A percentile compares a stretch with the other conserved stretches of the same genome.
Evolutionary conservation across 345 rosid genomes (phyloP).

Genomic region (Pugionium cornutum): DNA sequence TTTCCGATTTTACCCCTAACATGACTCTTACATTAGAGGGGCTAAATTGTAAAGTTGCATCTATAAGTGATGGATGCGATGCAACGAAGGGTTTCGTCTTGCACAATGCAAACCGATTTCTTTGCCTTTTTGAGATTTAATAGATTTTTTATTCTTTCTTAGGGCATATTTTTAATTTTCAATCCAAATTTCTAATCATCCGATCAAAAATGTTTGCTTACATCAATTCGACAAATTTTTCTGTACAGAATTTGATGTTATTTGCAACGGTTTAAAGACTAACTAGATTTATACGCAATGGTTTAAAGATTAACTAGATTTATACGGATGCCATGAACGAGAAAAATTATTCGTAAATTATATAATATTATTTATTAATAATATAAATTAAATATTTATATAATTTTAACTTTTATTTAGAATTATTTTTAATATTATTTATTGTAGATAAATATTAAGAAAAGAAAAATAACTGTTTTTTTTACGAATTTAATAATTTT

Average conservation of each 20-base stretch:
- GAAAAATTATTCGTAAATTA: too few relatives aligned
- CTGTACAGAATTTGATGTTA: neutral
- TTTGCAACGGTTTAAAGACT: neutral
- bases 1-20: slow-evolving; percentile 24
- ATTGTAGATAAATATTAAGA: too few relatives aligned
- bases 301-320: too few relatives aligned
- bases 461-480: too few relatives aligned
- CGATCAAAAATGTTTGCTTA: neutral
- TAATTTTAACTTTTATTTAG: too few relatives aligned
- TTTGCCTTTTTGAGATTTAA: slow-evolving; percentile 2
- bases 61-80: slow-evolving; percentile 20
- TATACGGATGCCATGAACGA: accelerated
- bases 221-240: neutral
- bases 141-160: neutral
- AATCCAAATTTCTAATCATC: too few relatives aligned
- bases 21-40: neutral
- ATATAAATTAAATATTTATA: too few relatives aligned
- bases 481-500: too few relatives aligned
- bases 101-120: neutral
- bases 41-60: neutral
- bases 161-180: too few relatives aligned
- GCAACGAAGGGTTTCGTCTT: slow-evolving; percentile 33
- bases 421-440: too few relatives aligned
- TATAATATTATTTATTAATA: too few relatives aligned
- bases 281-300: too few relatives aligned